These are phyloP conservation scores for Rhizoctonia solani DNA, from an alignment of 1,284 basidiomycete genomes.

Conservation along the genomic window DNA sequence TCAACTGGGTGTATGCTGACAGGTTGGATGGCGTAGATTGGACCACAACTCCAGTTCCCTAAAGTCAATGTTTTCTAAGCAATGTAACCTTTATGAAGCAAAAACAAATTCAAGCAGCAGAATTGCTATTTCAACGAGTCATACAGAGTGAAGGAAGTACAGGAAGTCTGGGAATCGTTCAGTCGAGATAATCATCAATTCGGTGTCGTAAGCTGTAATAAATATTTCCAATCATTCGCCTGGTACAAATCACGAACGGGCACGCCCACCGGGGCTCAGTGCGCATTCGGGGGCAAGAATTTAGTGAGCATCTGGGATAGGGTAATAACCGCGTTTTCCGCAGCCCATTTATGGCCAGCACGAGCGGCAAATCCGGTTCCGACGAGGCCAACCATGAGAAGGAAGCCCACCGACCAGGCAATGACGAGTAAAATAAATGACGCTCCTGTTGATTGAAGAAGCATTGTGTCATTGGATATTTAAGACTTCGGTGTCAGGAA, in stretches of 20 bases:
- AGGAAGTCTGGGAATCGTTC: too few relatives aligned
- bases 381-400: conserved; percentile 35
- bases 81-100: background rate
- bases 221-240: too few relatives aligned
- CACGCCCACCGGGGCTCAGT: background rate
- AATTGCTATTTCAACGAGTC: background rate
- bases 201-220: too few relatives aligned
- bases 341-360: conserved; percentile 35
- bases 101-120: background rate
- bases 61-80: conserved; percentile 67
- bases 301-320: conserved; percentile 34
- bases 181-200: too few relatives aligned
- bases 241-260: too few relatives aligned
- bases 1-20: background rate
- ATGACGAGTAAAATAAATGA: conserved; percentile 35
- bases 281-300: background rate
- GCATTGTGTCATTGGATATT: background rate
- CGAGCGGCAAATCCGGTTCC: conserved; percentile 38
- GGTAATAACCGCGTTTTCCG: conserved; percentile 32
- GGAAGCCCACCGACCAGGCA: conserved; percentile 28
- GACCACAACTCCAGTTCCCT: conserved; percentile 78
- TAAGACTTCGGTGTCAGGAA: too few relatives aligned
- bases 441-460: conserved; percentile 19
- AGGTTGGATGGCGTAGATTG: conserved; percentile 52
- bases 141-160: too few relatives aligned